phyloP scores from a whole-genome alignment of 306 rosid species.

The Oemleria cerasiformis region DNA sequence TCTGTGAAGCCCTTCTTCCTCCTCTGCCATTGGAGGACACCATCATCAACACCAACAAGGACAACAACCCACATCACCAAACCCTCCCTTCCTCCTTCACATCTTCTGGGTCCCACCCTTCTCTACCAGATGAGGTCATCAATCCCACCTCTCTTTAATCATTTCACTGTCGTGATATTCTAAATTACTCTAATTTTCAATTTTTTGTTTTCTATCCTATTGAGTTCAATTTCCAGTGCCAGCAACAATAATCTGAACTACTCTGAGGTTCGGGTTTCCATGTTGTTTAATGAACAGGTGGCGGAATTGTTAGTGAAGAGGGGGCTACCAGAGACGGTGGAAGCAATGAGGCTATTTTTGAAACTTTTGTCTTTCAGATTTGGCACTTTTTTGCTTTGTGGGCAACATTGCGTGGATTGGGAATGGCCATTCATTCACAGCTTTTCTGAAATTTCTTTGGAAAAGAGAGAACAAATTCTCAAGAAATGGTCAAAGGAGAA shows the following conservation, averaged over 20 bases:
- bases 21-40: conserved; percentile 31
- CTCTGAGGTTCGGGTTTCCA: too few species aligned
- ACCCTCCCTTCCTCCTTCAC: conserved; percentile 45
- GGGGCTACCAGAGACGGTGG: conserved; percentile 37
- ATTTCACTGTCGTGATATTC: too few species aligned
- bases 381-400: conserved; percentile 72
- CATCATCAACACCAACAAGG: conserved; percentile 4
- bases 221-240: too few species aligned
- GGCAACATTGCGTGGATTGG: conserved; percentile 49
- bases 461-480: conserved; percentile 67
- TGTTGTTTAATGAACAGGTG: conserved; percentile 31
- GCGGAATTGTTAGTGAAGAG: conserved; percentile 61
- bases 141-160: background rate
- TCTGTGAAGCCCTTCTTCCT: conserved; percentile 75
- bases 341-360: conserved; percentile 43
- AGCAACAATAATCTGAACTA: too few species aligned
- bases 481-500: conserved; percentile 59
- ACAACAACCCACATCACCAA: conserved; percentile 26
- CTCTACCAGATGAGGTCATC: conserved; percentile 79
- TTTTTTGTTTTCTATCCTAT: too few species aligned
- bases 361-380: conserved; percentile 57
- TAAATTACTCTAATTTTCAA: too few species aligned
- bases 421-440: conserved; percentile 73
- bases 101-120: conserved; percentile 54
- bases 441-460: conserved; percentile 69